Evolutionary conservation across 768 basidiomycete species (phyloP).

Genomic region (Xerocomellus dryophilus): DNA sequence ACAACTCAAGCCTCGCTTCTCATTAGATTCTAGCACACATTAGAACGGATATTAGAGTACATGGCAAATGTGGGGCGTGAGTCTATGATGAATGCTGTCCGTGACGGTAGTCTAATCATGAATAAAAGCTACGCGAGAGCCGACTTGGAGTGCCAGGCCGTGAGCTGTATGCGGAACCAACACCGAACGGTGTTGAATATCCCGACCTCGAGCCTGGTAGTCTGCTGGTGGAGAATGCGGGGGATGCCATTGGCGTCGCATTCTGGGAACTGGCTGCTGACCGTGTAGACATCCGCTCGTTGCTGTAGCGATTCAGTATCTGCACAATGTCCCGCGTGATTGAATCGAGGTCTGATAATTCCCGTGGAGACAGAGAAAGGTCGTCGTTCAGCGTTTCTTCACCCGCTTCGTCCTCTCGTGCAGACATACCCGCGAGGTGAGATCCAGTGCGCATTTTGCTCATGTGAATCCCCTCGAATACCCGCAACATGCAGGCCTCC

Average conservation of each 20-base stretch:
- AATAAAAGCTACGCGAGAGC: slow-evolving; percentile 39
- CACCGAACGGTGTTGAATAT: slow-evolving; percentile 52
- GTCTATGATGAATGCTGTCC: slow-evolving; percentile 10
- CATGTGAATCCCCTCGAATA: slow-evolving; percentile 78
- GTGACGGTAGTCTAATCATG: slow-evolving; percentile 16
- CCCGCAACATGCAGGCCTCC: slow-evolving; percentile 82
- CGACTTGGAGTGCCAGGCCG: slow-evolving; percentile 66
- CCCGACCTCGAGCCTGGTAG: slow-evolving; percentile 52
- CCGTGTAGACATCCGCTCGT: slow-evolving; percentile 56
- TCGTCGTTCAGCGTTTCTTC: slow-evolving; percentile 45
- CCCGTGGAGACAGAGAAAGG: slow-evolving; percentile 58
- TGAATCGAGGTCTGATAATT: slow-evolving; percentile 71
- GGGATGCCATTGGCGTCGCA: slow-evolving; percentile 60
- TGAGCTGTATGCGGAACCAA: slow-evolving; percentile 47
- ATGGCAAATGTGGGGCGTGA: slow-evolving; percentile 2
- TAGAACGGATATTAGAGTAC: slow-evolving; percentile 20
- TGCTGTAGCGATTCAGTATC: slow-evolving; percentile 67
- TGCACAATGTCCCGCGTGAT: slow-evolving; percentile 72
- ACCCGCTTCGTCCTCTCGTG: slow-evolving; percentile 52
- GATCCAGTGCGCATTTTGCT: slow-evolving; percentile 32
- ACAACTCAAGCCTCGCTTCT: background rate
- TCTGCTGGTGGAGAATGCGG: slow-evolving; percentile 38
- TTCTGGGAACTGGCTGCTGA: slow-evolving; percentile 64
- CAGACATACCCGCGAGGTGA: slow-evolving; percentile 34
- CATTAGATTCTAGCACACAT: slow-evolving; percentile 11